Evolutionary conservation across 345 rosid species (phyloP), one percentile per base, ranked within the genome.

Genomic region (Viola odorata): DNA sequence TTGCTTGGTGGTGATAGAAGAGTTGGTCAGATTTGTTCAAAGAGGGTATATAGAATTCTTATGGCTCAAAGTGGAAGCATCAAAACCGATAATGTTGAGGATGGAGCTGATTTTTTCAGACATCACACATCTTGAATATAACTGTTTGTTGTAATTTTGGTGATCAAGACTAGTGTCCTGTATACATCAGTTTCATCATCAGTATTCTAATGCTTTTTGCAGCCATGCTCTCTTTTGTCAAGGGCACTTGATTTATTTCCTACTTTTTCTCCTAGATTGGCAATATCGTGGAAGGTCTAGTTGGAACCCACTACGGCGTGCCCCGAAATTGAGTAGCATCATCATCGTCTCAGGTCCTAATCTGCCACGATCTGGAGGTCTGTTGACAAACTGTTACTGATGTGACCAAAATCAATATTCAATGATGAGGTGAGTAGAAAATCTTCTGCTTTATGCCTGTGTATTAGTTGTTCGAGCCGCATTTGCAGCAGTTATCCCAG

Each of bases 11-110:
- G 82, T 45, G 95, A 90, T 41, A 82, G 82, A 72, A 75, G 88
- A 65, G 77, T 88, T 50, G 99, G 99, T 12, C 88, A 84, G 81
- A 65, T 94, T 53, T 90, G 97, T 74, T 94, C 96, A 0, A 90
- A 86, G 77, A 80, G 96, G 58, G 85, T 94, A 53, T 90, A 86
- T 69, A 79, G 95, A 77, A 73, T 94, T 65, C 85, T 88, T 16
- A 86, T 90, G 91, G 90, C 97, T 72, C 78, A 71, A 50, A 78
- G 66, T 60, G 88, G 86, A 68, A 70, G 76, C 67, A 81, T 88
- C 54, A 87, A 73, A 80, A 86, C 97, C 13, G 95, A 87, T 74
- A 94, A 83, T 49, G 83, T 94, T 6, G 99, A 90, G 63, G 80
- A 82, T 12, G 99, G 99, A 73, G 97, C 99, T 40, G 96, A 87